Base-by-base conservation (phyloP, 495 filamentous ascomycete species). In the Annulohypoxylon stygium region DNA sequence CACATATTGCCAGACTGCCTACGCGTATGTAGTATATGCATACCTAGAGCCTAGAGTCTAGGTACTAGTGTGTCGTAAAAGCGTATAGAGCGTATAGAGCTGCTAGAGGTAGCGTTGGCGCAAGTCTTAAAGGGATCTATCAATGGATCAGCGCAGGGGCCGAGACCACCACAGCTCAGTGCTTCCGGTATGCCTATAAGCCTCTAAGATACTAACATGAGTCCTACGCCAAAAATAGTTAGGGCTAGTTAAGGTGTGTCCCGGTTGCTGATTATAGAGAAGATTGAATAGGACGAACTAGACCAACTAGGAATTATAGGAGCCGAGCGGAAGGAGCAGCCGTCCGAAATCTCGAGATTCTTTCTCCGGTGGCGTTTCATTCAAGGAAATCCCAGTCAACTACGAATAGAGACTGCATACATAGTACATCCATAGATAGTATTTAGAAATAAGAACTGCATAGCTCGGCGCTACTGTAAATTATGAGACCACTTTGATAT, bases 81-180 rank as follows among this genome's bases (percentile, higher is more conserved):
- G 26, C 26, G 30, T 30, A 2, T 39, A 39, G 8, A 39, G 36
- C 11, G 11, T 9, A 11, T 39, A 39, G 36, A 39, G 30, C 30
- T 23, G 20, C 37, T 41, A 41, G 37, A 41, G 30, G 20, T 65
- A 41, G 34, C 34, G 55, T 18, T 25, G 55, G 34, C 43, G 55
- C 12, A 2, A 23, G 20, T 23, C 37, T 12, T 59, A 16, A 36
- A 0, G 8, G 33, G 0, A 16, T 18, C 14, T 39, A 3, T 6
- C 23, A n/a, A n/a, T 36, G 58, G 60, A 73, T 73, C 50, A 45
- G 65, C 60, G 47, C 65, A 73, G 70, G 61, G 60, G 61, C 61
- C 70, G 65, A 69, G 70, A 69, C 65, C 70, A 65, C 65, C 65
- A 65, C 45, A 20, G 33, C 47, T 23, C 20, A 23, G 20, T 23